Base-by-base conservation (phyloP, 805 yeast species). In the Sugiyamaella americana region DNA sequence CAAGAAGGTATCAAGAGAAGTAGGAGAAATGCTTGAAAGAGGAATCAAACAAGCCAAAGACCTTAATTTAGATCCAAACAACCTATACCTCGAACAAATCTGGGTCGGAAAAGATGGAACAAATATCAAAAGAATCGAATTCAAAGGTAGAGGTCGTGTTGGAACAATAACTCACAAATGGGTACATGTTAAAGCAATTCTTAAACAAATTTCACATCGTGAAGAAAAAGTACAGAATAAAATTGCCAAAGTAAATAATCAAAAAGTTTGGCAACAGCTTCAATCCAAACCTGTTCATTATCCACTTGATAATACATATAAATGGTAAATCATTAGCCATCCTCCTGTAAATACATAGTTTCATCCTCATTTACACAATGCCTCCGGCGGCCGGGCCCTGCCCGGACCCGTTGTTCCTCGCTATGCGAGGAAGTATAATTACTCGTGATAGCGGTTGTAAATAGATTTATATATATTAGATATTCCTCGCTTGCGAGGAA, bases 71-170 rank as follows among this genome's bases (percentile, higher is more conserved):
- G 66, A 80, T 51, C 75, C 79, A 20, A 76, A 82, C 49, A 75
- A 75, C 34, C 63, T 88, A 37, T 86, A 82, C 58, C 75, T 91
- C 47, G 78, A 82, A 38, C 85, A 85, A 59, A 78, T 88, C 49
- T 91, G 97, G 97, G 80, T 80, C 22, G 97, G 96, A 37, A 80
- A 88, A 48, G 98, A 91, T 64, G 96, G 95, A 18, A 60, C 67
- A 43, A 79, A 84, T 81, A 58, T 61, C 23, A 82, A 78, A 63
- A 76, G 93, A 63, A 65, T 80, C 6, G 96, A 91, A 57, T 73
- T 75, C 61, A 88, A 87, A 69, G 96, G 93, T 53, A 80, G 98
- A 70, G 96, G 96, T 53, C 79, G 96, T 65, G 73, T 77, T 18
- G 98, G 98, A 62, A 67, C 85, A 48, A 75, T 84, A 43, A 75